These are phyloP conservation scores for Yamadazyma endophytica DNA, from an alignment of 805 yeast species.

Conservation along the genomic window DNA sequence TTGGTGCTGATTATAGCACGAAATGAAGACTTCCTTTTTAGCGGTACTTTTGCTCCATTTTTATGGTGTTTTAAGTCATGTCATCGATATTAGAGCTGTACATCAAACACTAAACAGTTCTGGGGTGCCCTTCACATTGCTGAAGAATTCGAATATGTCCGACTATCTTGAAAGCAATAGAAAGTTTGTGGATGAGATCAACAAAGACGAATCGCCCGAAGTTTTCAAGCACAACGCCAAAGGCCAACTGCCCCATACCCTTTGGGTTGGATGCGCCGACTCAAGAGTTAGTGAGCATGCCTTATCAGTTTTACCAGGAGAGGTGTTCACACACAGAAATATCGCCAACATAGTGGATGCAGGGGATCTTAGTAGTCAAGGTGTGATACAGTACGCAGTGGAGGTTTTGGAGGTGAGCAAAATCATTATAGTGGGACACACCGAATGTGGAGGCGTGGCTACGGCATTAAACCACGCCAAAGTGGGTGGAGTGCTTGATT, in stretches of 20 bases:
- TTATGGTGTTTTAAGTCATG: too few relatives aligned
- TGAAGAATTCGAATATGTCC: conserved; percentile 42
- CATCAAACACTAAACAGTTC: too few relatives aligned
- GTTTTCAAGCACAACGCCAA: conserved; percentile 61
- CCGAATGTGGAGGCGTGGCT: conserved; percentile 92
- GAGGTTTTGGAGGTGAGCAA: conserved; percentile 77
- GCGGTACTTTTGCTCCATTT: too few relatives aligned
- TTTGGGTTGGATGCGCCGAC: conserved; percentile 94
- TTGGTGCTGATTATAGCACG: too few relatives aligned
- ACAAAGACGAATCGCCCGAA: conserved; percentile 47
- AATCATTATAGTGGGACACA: conserved; percentile 87
- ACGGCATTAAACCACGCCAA: conserved; percentile 65
- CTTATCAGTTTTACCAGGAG: conserved; percentile 81
- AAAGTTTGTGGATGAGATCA: conserved; percentile 42
- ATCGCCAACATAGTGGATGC: conserved; percentile 76
- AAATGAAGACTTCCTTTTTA: too few relatives aligned
- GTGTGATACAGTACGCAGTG: conserved; percentile 84
- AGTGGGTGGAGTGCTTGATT: conserved; percentile 66
- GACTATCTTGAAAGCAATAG: conserved; percentile 49
- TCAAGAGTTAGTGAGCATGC: conserved; percentile 82
- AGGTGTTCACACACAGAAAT: conserved; percentile 82
- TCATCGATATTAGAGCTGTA: too few relatives aligned
- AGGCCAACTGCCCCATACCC: conserved; percentile 90
- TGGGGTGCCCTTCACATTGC: conserved; percentile 48
- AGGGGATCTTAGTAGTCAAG: conserved; percentile 67